These are phyloP conservation scores for Harringtonia aguacate DNA, from an alignment of 2,329 filamentous ascomycete species.

Conservation along the genomic window DNA sequence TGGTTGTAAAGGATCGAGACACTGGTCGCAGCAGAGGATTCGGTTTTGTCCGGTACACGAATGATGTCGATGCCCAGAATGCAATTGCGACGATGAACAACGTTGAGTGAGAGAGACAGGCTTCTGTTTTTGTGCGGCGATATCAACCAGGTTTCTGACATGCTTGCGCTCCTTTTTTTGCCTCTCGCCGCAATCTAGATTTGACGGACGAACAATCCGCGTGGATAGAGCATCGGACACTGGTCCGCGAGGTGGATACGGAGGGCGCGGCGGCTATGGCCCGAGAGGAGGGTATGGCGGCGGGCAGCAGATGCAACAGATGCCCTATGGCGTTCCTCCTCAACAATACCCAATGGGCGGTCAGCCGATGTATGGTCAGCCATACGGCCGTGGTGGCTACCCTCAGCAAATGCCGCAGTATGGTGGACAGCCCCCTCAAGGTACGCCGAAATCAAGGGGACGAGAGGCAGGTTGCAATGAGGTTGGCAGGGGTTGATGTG, in stretches of 20 bases:
- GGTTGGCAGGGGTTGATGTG: no score
- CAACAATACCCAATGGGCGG: conserved; percentile 25
- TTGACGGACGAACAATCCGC: conserved; percentile 88
- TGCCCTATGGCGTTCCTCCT: conserved; percentile 21
- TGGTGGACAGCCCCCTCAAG: conserved; percentile 22
- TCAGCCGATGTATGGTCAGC: conserved; percentile 25
- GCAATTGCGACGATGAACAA: conserved; percentile 79
- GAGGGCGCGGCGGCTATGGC: conserved; percentile 19
- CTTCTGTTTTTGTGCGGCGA: not conserved
- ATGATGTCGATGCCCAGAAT: conserved; percentile 63
- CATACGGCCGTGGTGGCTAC: conserved; percentile 33
- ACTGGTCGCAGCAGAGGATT: conserved; percentile 95
- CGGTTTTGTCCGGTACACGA: conserved; percentile 84
- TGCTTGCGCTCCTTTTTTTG: conserved; percentile 2
- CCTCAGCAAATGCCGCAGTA: conserved; percentile 25
- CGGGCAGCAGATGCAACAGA: conserved; percentile 23
- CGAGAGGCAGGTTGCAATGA: no score
- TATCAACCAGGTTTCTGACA: conserved; percentile 12
- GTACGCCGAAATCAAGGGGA: no score
- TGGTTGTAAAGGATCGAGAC: conserved; percentile 95
- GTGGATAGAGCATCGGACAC: conserved; percentile 92
- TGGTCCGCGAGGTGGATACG: conserved; percentile 48
- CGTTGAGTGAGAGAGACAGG: conserved; percentile 57
- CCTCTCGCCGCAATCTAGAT: conserved; percentile 43
- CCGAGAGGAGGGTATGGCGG: conserved; percentile 21